Evolutionary conservation across 495 filamentous ascomycete species (phyloP), one percentile per base, ranked within the genome.

Genomic region (Hyaloscypha finlandica): DNA sequence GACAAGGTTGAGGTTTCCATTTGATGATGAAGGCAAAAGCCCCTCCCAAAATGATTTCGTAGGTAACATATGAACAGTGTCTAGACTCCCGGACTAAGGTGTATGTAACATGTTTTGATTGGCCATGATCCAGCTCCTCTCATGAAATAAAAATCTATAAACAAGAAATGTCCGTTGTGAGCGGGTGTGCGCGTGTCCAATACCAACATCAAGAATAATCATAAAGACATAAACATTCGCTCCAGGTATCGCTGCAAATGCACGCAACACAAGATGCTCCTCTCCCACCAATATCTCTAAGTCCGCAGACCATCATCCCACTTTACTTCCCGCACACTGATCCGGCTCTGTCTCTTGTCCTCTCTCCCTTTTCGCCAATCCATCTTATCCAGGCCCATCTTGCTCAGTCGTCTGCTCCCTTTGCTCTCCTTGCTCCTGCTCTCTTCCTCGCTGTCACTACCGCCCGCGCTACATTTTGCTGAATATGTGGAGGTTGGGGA

Each of bases 381-480:
- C 64, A 64, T 63, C 64, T 52, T 60, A 14, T 60, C 67, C 30
- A 70, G 29, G 20, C 61, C 71, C 54, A 70, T 69, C 22, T 48
- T 68, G 25, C 68, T 70, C 53, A 67, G 29, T n/a, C 70, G 33
- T 57, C 57, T 69, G 32, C 61, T 65, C 12, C 35, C 20, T 73
- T 79, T 86, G 33, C 78, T 85, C 2, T 25, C 81, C 66, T 82
- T 86, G 71, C 80, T 83, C 66, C 83, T 31, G 25, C 31, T 48
- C 2, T 61, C 64, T 35, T 64, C 67, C 9, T 69, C 67, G 64
- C 64, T 71, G n/a, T 66, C 64, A 56, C 64, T 68, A 39, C 64
- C 65, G 59, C 59, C 67, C 4, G 69, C 57, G 35, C 42, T 66
- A 48, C 60, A 70, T 54, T 67, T 70, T 8, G 72, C 60, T 1